These are phyloP conservation scores for Dendrobium officinale DNA, from an alignment of 106 monocot species.

Conservation along the genomic window DNA sequence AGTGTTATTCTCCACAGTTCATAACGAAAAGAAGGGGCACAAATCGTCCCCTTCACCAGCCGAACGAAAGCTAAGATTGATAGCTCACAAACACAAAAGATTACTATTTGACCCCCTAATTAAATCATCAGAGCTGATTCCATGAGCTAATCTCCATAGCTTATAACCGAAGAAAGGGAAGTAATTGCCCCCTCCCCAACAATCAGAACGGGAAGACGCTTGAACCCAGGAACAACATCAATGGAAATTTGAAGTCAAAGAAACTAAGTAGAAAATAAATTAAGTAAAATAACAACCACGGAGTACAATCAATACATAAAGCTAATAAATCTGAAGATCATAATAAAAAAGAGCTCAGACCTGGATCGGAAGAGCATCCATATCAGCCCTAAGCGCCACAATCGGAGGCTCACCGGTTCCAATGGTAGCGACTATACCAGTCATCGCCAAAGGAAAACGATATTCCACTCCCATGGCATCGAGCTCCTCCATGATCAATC, in stretches of 20 bases:
- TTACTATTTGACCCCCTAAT: no score
- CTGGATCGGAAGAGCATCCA: slow-evolving; percentile 79
- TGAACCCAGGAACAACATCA: background rate
- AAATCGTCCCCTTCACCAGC: background rate
- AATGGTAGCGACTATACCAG: slow-evolving; percentile 48
- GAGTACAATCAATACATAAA: background rate
- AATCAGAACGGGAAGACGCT: background rate
- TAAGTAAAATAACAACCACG: background rate
- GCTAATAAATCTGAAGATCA: background rate
- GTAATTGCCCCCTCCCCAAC: background rate
- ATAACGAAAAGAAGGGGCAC: background rate
- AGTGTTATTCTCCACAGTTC: background rate
- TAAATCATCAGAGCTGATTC: no score
- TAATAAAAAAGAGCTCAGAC: slow-evolving; percentile 3
- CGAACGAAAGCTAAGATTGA: background rate
- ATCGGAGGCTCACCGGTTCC: slow-evolving; percentile 41
- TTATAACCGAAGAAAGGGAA: background rate
- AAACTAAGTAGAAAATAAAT: background rate
- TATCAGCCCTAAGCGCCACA: slow-evolving; percentile 61
- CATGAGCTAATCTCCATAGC: background rate
- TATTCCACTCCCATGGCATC: slow-evolving; percentile 32
- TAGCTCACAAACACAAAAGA: background rate
- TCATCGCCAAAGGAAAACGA: slow-evolving; percentile 35
- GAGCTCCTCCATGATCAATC: slow-evolving; percentile 41
- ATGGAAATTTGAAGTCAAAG: background rate